These are phyloP conservation scores for Linnemannia zychae DNA, from an alignment of 192 early-diverging fungal genomes.

Conservation along the genomic window DNA sequence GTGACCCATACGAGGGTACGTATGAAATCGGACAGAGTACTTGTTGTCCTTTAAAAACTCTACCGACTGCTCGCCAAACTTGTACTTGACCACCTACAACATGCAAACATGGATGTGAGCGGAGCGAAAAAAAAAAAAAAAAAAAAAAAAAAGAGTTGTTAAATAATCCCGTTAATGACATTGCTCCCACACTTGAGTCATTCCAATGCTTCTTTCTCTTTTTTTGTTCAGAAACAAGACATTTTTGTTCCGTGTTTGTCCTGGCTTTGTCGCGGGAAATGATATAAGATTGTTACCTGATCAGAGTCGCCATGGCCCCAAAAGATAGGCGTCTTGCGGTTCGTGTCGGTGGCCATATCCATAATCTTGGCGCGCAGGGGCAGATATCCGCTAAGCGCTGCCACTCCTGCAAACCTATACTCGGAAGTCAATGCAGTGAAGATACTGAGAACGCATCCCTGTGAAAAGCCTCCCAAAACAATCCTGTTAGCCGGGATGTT, in stretches of 20 bases:
- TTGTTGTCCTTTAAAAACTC: slow-evolving; percentile 70
- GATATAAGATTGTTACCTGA: slow-evolving; percentile 28
- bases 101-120: not conserved
- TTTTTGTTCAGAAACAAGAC: not conserved
- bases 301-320: slow-evolving; percentile 90
- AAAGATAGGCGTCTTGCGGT: slow-evolving; percentile 82
- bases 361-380: slow-evolving; percentile 69
- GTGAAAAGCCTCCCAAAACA: slow-evolving; percentile 95
- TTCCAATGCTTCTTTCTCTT: not conserved
- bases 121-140: not conserved
- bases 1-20: slow-evolving; percentile 88
- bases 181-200: not conserved
- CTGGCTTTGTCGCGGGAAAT: too few relatives aligned
- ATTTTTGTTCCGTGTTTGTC: not conserved
- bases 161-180: slow-evolving; percentile 3
- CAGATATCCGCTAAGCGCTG: slow-evolving; percentile 82
- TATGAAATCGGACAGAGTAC: slow-evolving; percentile 80
- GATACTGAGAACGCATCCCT: slow-evolving; percentile 86
- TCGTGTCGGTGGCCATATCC: slow-evolving; percentile 68
- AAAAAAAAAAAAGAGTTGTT: not conserved
- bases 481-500: slow-evolving; percentile 88
- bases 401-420: slow-evolving; percentile 60
- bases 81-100: slow-evolving; percentile 71
- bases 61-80: slow-evolving; percentile 78
- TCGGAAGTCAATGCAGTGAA: slow-evolving; percentile 79